Base-by-base conservation (phyloP, 176 grass and related monocot species). In the Aegilops umbellulata region DNA sequence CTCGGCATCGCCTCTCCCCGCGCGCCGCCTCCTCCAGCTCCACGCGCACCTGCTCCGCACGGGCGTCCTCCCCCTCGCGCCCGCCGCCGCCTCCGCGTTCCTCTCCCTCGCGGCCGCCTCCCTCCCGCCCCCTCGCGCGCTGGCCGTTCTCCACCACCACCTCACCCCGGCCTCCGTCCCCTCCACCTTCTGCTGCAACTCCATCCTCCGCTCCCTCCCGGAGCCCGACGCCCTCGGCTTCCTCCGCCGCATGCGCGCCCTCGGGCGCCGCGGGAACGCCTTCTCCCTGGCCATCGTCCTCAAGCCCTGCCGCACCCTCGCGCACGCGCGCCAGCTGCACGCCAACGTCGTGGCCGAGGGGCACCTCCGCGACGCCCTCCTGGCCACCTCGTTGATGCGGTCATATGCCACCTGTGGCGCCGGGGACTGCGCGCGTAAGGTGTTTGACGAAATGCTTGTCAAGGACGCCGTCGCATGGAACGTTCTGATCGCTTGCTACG, bases 271-370 rank as follows among this genome's bases (percentile, higher is more conserved):
- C 16, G 86, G 90, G 39, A 95, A 95, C 66, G 76, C 93, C 63
- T 95, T 95, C 81, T 87, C 93, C 10, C 73, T 81, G 3, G 82
- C 90, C 27, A 91, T 95, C 77, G n/a, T 92, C 60, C 93, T 95
- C 65, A 77, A 44, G 67, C 81, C 86, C 34, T 86, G 84, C 60
- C 30, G 71, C 72, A 38, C 30, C 5, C 29, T 85, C 10, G 2
- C 39, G 15, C 71, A 88, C 62, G 61, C 88, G 58, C 58, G 81
- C 49, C 90, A 93, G 90, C 71, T 93, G 24, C 93, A 93, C 67
- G 72, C 80, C 29, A 91, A 83, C 67, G 51, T 85, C 26, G 22
- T 95, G 8, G 13, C 66, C 0, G 88, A 89, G 29, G 90, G 74
- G 2, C 74, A 76, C 46, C 46, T 76, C 74, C 9, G 17, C 44